These are phyloP conservation scores for Salix exigua DNA, from an alignment of 345 rosid genomes.

Conservation along the genomic window DNA sequence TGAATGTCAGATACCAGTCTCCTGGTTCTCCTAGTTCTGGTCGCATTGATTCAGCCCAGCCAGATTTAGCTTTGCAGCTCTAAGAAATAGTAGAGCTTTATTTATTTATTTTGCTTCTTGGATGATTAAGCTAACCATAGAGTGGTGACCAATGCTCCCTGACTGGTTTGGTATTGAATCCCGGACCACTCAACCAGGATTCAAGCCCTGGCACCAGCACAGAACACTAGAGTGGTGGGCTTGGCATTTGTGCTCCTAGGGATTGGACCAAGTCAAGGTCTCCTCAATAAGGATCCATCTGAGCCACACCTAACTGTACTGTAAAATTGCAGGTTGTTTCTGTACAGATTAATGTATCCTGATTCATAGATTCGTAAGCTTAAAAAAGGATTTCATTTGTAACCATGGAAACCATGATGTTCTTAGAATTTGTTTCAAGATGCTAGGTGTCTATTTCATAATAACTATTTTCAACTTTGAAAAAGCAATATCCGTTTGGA, in stretches of 20 bases:
- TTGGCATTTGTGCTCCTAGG: slow-evolving; percentile 10
- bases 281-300: slow-evolving; percentile 17
- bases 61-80: slow-evolving; percentile 90
- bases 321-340: slow-evolving; percentile 23
- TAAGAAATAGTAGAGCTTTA: slow-evolving; percentile 20
- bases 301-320: slow-evolving; percentile 28
- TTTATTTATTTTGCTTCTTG: slow-evolving; percentile 1
- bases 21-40: slow-evolving; percentile 86
- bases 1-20: slow-evolving; percentile 82
- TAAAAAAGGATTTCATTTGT: slow-evolving; percentile 19
- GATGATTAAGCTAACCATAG: slow-evolving; percentile 27
- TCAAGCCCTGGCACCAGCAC: neutral
- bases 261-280: slow-evolving; percentile 12
- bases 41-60: slow-evolving; percentile 80
- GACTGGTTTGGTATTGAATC: neutral
- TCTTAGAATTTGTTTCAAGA: slow-evolving; percentile 3
- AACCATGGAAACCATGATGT: slow-evolving; percentile 17
- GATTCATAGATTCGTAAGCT: slow-evolving; percentile 19
- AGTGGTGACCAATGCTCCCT: slow-evolving; percentile 13
- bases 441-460: slow-evolving; percentile 6
- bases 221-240: neutral
- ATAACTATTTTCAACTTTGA: neutral
- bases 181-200: neutral
- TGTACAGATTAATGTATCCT: slow-evolving; percentile 37
- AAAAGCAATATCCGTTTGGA: neutral